These are phyloP conservation scores for Alternaria infectoria DNA, from an alignment of 2,329 filamentous ascomycete genomes.

Conservation along the genomic window DNA sequence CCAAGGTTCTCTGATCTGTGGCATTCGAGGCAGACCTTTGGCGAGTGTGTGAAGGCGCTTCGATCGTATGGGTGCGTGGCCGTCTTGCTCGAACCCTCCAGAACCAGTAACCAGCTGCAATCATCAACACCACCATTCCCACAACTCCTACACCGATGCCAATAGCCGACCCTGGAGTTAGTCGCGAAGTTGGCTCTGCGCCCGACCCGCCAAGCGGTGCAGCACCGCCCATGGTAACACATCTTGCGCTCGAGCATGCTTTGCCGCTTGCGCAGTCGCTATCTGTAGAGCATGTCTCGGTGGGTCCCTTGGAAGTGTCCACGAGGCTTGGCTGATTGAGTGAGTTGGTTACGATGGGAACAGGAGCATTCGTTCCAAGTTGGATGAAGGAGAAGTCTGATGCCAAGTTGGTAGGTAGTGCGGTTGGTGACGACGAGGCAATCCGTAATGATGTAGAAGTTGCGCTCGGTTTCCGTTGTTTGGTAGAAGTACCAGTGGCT, in stretches of 20 bases:
- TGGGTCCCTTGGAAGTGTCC: constrained; percentile 12
- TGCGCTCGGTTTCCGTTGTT: not conserved
- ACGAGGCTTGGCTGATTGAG: not conserved
- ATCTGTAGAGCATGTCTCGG: constrained; percentile 26
- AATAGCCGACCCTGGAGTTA: constrained; percentile 30
- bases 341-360: not conserved
- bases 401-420: constrained; percentile 3
- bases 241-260: constrained; percentile 30
- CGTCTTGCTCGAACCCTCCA: constrained; percentile 24
- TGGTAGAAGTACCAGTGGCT: constrained; percentile 7
- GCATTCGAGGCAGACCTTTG: constrained; percentile 26
- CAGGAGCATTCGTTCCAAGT: constrained; percentile 20
- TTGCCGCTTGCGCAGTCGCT: constrained; percentile 35
- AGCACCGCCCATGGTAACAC: constrained; percentile 22
- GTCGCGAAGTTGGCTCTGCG: constrained; percentile 19
- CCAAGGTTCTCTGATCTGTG: constrained; percentile 33
- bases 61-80: constrained; percentile 17
- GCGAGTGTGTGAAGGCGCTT: constrained; percentile 13
- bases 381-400: constrained; percentile 12
- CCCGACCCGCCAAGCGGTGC: constrained; percentile 27
- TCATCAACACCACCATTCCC: constrained; percentile 24
- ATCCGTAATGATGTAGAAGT: not conserved
- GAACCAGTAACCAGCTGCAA: constrained; percentile 31
- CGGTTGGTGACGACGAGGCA: constrained; percentile 7
- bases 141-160: constrained; percentile 38